Evolutionary conservation across 73 alveolate genomes (phyloP).

Genomic region (Stentor coeruleus): DNA sequence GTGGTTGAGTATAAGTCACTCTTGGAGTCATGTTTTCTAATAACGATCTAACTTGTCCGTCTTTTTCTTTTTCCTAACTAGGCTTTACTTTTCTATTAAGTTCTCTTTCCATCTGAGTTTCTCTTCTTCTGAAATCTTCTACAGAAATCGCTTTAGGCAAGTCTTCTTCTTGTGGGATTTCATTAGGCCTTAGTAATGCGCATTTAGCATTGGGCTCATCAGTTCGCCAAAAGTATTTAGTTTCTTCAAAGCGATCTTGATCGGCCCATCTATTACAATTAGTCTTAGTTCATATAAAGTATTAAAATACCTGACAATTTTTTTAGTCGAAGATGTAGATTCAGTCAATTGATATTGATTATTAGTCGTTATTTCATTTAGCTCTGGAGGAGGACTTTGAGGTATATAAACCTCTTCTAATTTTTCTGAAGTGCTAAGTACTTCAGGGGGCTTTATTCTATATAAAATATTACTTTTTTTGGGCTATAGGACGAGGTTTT

Average conservation of each 20-base stretch:
- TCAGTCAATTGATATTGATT: no score
- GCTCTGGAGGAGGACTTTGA: no score
- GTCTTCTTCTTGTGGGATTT: slow-evolving; percentile 1
- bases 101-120: slow-evolving; percentile 5
- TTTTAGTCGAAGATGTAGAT: no score
- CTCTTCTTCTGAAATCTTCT: not conserved
- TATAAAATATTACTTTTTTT: not conserved
- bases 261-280: slow-evolving; percentile 13
- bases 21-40: slow-evolving; percentile 9
- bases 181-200: slow-evolving; percentile 14
- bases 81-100: not conserved
- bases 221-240: slow-evolving; percentile 11
- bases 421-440: no score
- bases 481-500: not conserved
- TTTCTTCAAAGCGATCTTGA: not conserved
- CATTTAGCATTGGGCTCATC: slow-evolving; percentile 18
- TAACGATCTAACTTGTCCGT: not conserved
- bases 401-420: no score
- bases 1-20: not conserved
- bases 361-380: no score
- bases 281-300: slow-evolving; percentile 5
- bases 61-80: not conserved
- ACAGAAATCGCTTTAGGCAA: not conserved
- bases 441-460: no score
- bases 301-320: slow-evolving; percentile 6